These are phyloP conservation scores for Hypoxylon sp. DNA, from an alignment of 2,329 filamentous ascomycete species.

Conservation along the genomic window DNA sequence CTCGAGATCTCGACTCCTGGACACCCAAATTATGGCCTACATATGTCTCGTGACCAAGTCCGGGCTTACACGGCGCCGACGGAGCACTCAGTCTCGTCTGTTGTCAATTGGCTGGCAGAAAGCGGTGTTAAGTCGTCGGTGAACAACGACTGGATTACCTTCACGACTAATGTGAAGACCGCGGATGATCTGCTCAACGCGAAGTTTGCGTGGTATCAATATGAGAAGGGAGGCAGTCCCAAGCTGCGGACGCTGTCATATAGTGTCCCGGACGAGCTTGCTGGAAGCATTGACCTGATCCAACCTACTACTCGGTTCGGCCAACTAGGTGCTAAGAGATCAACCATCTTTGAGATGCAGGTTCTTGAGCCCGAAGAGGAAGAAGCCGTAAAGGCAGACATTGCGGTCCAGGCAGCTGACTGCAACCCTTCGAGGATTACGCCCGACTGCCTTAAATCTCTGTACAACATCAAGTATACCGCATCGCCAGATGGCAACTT, in stretches of 20 bases:
- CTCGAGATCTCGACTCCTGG: constrained; percentile 65
- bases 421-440: constrained; percentile 60
- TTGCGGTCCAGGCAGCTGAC: constrained; percentile 45
- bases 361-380: constrained; percentile 47
- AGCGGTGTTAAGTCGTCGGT: constrained; percentile 57
- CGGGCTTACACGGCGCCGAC: constrained; percentile 64
- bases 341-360: constrained; percentile 53
- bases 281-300: constrained; percentile 61
- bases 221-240: constrained; percentile 58
- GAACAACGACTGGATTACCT: constrained; percentile 60
- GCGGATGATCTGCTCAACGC: constrained; percentile 65
- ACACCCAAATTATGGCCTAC: constrained; percentile 63
- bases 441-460: constrained; percentile 61
- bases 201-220: constrained; percentile 61
- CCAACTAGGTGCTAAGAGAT: constrained; percentile 54
- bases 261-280: constrained; percentile 57
- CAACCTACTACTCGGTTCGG: constrained; percentile 68
- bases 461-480: constrained; percentile 65
- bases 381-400: constrained; percentile 30
- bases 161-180: constrained; percentile 58
- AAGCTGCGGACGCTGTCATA: constrained; percentile 59
- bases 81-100: constrained; percentile 56
- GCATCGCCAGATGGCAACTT: constrained; percentile 71
- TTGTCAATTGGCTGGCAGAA: constrained; percentile 63
- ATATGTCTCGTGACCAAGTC: constrained; percentile 65